A percentile compares a stretch with the other conserved stretches of the same genome.
These are phyloP conservation scores for Pseudomonodictys pantanalensis DNA, from an alignment of 495 filamentous ascomycete genomes.

Conservation along the genomic window DNA sequence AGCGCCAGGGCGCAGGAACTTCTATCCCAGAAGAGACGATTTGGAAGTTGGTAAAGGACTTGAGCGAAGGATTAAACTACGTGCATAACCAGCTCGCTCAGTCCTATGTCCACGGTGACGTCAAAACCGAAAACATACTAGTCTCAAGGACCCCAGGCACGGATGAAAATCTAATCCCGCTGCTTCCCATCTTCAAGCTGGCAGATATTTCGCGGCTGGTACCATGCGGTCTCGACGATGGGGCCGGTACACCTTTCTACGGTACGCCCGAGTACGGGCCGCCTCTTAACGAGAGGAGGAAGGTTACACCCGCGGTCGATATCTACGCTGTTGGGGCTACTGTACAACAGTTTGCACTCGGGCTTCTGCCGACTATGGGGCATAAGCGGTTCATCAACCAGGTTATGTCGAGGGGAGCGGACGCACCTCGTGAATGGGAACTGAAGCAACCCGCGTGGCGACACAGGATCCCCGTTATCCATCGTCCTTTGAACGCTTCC, in stretches of 20 bases:
- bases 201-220: conserved; percentile 4
- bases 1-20: not conserved
- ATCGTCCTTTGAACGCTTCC: conserved; percentile 6
- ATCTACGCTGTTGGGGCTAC: conserved; percentile 12
- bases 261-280: conserved; percentile 9
- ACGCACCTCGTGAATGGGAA: not conserved
- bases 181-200: conserved; percentile 17
- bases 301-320: conserved; percentile 1
- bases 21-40: conserved; percentile 12
- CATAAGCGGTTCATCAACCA: not conserved
- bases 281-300: not conserved
- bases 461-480: not conserved
- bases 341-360: conserved; percentile 8
- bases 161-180: not conserved
- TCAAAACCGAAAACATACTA: conserved; percentile 19
- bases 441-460: not conserved
- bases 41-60: conserved; percentile 22
- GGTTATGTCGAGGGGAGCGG: not conserved
- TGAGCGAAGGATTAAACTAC: conserved; percentile 5
- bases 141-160: not conserved
- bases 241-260: not conserved
- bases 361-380: not conserved
- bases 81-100: not conserved
- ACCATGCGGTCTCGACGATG: not conserved
- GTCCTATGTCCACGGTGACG: conserved; percentile 8